These are phyloP conservation scores for Alternaria ethzedia DNA, from an alignment of 2,329 filamentous ascomycete genomes.

Conservation along the genomic window DNA sequence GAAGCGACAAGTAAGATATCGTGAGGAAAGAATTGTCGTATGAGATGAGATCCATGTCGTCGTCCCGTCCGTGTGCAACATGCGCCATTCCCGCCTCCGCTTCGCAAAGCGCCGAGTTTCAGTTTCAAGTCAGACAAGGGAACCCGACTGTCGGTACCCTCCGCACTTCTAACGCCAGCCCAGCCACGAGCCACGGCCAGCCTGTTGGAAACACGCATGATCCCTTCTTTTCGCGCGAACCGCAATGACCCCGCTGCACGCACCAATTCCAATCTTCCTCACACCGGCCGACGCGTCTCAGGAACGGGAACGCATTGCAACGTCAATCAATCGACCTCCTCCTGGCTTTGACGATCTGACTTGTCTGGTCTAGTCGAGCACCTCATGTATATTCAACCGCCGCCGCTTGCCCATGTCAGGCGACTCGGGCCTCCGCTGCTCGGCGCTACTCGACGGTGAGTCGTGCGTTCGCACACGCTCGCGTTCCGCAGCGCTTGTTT, in stretches of 20 bases:
- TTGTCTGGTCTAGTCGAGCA: conserved; percentile 35
- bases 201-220: conserved; percentile 1
- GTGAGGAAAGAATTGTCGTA: neutral
- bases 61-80: conserved; percentile 3
- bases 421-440: conserved; percentile 36
- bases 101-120: neutral
- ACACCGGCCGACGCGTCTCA: neutral
- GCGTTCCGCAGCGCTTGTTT: conserved; percentile 27
- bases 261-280: neutral
- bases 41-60: neutral
- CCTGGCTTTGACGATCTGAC: neutral
- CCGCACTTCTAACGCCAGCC: neutral
- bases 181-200: neutral
- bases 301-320: neutral
- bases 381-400: conserved; percentile 46
- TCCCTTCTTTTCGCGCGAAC: neutral
- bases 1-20: neutral
- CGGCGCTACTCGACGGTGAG: conserved; percentile 32
- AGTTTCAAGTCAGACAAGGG: conserved; percentile 16
- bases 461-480: conserved; percentile 37
- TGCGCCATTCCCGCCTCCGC: neutral
- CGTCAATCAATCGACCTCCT: neutral
- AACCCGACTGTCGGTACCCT: conserved; percentile 7
- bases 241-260: neutral
- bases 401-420: conserved; percentile 44